These are phyloP conservation scores for Baorangia bicolor DNA, from an alignment of 768 basidiomycete genomes.

Conservation along the genomic window DNA sequence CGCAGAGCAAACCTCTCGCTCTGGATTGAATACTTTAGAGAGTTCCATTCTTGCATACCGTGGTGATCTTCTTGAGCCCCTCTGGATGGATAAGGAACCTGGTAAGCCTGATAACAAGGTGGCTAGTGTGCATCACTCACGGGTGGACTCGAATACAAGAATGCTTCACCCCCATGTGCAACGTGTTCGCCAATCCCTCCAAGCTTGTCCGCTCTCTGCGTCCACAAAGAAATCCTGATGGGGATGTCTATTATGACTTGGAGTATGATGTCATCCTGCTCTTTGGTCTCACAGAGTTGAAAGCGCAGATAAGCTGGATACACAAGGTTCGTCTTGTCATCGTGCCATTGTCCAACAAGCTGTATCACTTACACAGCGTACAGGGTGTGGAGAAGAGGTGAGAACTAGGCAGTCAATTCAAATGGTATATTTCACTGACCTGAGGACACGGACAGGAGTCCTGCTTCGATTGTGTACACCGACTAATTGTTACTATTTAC, in stretches of 20 bases:
- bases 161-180: slow-evolving; percentile 5
- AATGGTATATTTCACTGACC: neutral
- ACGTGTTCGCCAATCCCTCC: neutral
- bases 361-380: neutral
- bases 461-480: too few species aligned
- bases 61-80: neutral
- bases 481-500: too few species aligned
- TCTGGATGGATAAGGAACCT: slow-evolving; percentile 1
- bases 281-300: slow-evolving; percentile 42
- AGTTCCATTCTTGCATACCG: neutral
- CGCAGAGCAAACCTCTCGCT: neutral
- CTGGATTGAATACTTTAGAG: neutral
- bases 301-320: slow-evolving; percentile 42
- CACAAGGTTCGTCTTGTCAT: slow-evolving; percentile 12
- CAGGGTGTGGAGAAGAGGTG: slow-evolving; percentile 10
- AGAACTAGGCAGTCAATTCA: neutral
- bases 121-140: neutral
- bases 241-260: slow-evolving; percentile 11
- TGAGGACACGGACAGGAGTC: neutral
- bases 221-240: neutral
- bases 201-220: neutral
- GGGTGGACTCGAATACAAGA: neutral
- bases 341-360: too few species aligned
- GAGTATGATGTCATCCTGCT: slow-evolving; percentile 35
- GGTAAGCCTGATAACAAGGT: neutral